Base-by-base conservation (phyloP, 2,329 filamentous ascomycete genomes). In the Setomelanomma holmii region DNA sequence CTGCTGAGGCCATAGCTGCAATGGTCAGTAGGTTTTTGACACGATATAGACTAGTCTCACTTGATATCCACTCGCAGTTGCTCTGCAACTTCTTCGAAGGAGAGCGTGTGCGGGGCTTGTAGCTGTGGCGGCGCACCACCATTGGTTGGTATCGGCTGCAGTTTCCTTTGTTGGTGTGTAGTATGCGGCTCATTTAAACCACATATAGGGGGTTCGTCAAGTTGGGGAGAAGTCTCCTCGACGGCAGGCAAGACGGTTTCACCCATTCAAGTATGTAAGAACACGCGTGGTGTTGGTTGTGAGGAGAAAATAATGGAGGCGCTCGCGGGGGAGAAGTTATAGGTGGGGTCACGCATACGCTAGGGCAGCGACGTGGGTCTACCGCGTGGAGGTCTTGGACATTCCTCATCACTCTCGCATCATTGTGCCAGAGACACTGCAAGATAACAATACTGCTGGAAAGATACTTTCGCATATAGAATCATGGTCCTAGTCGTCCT, bases 1-100 rank as follows among this genome's bases (percentile, higher is more conserved):
- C 74, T 76, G 71, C 80, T 82, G 77, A 91, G 80, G 69, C 88
- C 88, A 87, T 88, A 63, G 61, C 72, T 75, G 51, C 12, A 30
- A 35, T 16, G 30, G 52, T 73, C 44, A 72, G 66, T 54, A 35
- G 42, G n/a, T 30, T n/a, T 11, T 4, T 11, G 24, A 46, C 21
- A 41, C 24, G 27, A 16, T n/a, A 27, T 23, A 10, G 16, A 21
- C 24, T 43, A 39, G 23, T 47, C 65, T 44, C 64, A 75, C 73
- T 66, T 56, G 62, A 72, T 64, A 56, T 74, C 69, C 45, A 75
- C 71, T 44, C 63, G 66, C 59, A 75, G 56, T 60, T 56, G 62
- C 58, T 72, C 58, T 63, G 73, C 72, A 59, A 73, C 70, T 55
- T 72, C 61, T 57, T 62, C 48, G 48, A 69, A 61, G 54, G 69